Evolutionary conservation across 2,329 filamentous ascomycete genomes (phyloP).

Genomic region (Epicoccum sorghinum): DNA sequence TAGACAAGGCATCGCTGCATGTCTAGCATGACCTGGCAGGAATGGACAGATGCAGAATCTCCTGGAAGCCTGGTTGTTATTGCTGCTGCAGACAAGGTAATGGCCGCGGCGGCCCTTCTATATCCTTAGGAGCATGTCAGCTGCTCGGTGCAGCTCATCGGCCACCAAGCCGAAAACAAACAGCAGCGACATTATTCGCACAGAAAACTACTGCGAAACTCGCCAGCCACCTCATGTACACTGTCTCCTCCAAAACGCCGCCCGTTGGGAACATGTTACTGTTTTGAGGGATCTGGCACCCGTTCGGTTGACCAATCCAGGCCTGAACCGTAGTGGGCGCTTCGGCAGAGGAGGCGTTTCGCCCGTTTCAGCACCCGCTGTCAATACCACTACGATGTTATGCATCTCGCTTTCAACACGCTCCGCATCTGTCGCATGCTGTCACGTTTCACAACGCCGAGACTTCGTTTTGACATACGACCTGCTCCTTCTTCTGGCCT

Average conservation of each 20-base stretch:
- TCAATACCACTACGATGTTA: not conserved
- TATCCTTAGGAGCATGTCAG: no score
- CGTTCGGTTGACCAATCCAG: not conserved
- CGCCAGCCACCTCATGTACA: no score
- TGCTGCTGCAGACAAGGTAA: no score
- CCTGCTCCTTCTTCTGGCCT: not conserved
- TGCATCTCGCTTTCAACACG: not conserved
- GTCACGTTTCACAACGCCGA: not conserved
- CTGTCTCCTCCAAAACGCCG: not conserved
- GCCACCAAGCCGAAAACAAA: no score
- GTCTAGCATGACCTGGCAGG: no score
- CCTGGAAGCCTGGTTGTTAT: no score
- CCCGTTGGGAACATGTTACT: not conserved
- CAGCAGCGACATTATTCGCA: no score
- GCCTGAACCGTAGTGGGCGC: not conserved
- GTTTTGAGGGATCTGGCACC: conserved; percentile 1
- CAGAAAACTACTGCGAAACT: no score
- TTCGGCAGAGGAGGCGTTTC: conserved; percentile 11
- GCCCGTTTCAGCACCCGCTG: conserved; percentile 16
- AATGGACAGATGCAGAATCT: no score
- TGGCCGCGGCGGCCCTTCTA: no score
- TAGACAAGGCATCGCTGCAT: no score
- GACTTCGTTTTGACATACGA: not conserved
- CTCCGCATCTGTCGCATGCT: not conserved
- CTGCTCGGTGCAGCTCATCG: no score